Percentiles rank a stretch among this genome's conserved stretches.
These are phyloP conservation scores for Aspergillus spinulosporus DNA, from an alignment of 2,329 filamentous ascomycete genomes.

Conservation along the genomic window DNA sequence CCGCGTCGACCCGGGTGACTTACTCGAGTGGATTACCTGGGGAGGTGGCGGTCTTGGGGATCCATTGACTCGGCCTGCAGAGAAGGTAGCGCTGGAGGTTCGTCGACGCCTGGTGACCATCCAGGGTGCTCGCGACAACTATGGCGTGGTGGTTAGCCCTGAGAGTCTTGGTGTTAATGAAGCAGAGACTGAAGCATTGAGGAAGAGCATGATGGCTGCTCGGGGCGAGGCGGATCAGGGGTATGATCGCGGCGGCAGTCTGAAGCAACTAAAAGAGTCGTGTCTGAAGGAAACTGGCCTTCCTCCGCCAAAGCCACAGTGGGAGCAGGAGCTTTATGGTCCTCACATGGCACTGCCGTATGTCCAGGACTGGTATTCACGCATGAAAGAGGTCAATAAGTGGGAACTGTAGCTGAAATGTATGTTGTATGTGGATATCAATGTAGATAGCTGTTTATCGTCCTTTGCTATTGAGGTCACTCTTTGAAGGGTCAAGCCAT, in stretches of 20 bases:
- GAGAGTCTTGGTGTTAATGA: constrained; percentile 39
- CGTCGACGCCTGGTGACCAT: constrained; percentile 47
- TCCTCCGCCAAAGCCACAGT: constrained; percentile 45
- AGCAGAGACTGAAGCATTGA: constrained; percentile 38
- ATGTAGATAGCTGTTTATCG: not conserved
- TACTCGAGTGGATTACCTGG: constrained; percentile 55
- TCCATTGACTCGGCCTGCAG: constrained; percentile 45
- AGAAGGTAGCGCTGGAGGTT: constrained; percentile 50
- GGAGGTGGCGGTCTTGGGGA: constrained; percentile 53
- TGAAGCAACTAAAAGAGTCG: constrained; percentile 39
- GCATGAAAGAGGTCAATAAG: constrained; percentile 17
- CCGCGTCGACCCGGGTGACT: constrained; percentile 48
- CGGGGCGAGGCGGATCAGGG: not conserved
- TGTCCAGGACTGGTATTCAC: constrained; percentile 46
- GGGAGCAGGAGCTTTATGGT: constrained; percentile 48
- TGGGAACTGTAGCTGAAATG: constrained; percentile 5
- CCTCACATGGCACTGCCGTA: constrained; percentile 48
- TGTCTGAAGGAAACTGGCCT: constrained; percentile 48
- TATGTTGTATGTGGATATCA: not conserved
- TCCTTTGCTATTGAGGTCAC: not conserved
- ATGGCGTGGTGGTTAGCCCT: constrained; percentile 48
- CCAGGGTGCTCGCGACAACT: constrained; percentile 45
- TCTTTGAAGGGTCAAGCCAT: too few species aligned
- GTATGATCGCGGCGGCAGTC: constrained; percentile 48
- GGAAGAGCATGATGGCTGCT: constrained; percentile 33